phyloP scores from a whole-genome alignment of 192 early-diverging fungal genomes.

The Umbelopsis ramanniana region DNA sequence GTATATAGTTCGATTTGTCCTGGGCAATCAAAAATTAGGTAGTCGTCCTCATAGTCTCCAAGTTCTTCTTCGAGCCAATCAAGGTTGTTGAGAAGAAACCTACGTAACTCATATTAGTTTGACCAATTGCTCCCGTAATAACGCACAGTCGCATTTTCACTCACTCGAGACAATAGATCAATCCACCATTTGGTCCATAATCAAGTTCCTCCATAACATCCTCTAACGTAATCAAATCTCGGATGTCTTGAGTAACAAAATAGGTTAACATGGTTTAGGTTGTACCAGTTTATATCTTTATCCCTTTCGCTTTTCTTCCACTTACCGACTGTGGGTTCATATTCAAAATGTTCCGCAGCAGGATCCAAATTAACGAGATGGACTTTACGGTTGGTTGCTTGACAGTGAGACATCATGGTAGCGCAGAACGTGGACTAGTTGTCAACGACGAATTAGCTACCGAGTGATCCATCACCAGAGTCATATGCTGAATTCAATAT shows the following conservation, averaged over 20 bases:
- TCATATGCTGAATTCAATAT: neutral
- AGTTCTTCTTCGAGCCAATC: conserved; percentile 98
- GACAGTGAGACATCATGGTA: conserved; percentile 94
- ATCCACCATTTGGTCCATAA: conserved; percentile 96
- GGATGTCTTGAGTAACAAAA: conserved; percentile 67
- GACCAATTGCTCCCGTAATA: too few relatives aligned
- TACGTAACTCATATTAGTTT: conserved; percentile 16
- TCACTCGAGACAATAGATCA: conserved; percentile 96
- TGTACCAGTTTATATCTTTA: neutral
- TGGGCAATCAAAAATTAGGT: conserved; percentile 96
- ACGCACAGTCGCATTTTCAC: neutral
- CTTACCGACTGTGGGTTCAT: conserved; percentile 82
- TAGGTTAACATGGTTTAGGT: neutral
- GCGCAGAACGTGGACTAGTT: conserved; percentile 90
- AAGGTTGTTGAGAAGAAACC: conserved; percentile 90
- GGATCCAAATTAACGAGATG: conserved; percentile 98
- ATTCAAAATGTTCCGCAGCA: conserved; percentile 95
- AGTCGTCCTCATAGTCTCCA: conserved; percentile 91
- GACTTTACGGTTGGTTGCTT: conserved; percentile 79
- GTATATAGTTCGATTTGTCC: conserved; percentile 99
- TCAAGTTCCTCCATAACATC: conserved; percentile 98
- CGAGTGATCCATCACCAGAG: neutral
- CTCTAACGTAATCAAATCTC: conserved; percentile 95
- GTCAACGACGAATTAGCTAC: neutral
- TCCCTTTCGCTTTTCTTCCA: conserved; percentile 37